Evolutionary conservation across 768 basidiomycete species (phyloP).

Genomic region (Cubamyces lactineus): DNA sequence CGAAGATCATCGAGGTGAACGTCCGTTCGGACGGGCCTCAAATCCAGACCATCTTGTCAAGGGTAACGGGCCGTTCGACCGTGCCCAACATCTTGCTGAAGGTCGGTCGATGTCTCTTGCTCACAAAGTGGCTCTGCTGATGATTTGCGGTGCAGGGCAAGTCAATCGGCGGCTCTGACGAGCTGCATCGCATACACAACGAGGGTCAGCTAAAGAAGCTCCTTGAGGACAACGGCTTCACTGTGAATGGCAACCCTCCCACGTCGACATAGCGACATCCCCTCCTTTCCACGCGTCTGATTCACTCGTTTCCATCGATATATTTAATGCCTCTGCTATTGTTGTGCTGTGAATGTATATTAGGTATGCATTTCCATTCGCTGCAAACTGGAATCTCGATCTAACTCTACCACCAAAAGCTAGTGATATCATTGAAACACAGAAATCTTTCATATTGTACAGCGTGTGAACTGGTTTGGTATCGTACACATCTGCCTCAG

Average conservation of each 20-base stretch:
- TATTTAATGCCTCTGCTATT: neutral
- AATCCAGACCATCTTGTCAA: slow-evolving; percentile 66
- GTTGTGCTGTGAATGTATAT: neutral
- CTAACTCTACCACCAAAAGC: neutral
- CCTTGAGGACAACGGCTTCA: slow-evolving; percentile 53
- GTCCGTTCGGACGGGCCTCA: slow-evolving; percentile 58
- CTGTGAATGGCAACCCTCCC: slow-evolving; percentile 27
- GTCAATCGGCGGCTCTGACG: slow-evolving; percentile 57
- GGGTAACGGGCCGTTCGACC: slow-evolving; percentile 67
- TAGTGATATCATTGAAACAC: neutral
- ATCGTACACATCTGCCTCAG: neutral
- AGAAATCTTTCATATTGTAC: neutral
- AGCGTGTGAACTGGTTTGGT: too few relatives aligned
- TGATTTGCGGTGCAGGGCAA: slow-evolving; percentile 23
- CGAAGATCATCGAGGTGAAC: slow-evolving; percentile 78
- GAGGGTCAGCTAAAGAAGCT: slow-evolving; percentile 45
- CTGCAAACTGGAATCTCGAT: neutral
- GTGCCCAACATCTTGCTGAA: slow-evolving; percentile 76
- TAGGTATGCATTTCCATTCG: neutral
- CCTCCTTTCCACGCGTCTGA: neutral
- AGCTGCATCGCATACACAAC: slow-evolving; percentile 56
- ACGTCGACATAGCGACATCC: neutral
- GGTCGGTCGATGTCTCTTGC: slow-evolving; percentile 37
- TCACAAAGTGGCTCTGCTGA: neutral
- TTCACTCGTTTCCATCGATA: neutral